Evolutionary conservation across 202 grass and related monocot species (phyloP).

Genomic region (Setaria viridis): DNA sequence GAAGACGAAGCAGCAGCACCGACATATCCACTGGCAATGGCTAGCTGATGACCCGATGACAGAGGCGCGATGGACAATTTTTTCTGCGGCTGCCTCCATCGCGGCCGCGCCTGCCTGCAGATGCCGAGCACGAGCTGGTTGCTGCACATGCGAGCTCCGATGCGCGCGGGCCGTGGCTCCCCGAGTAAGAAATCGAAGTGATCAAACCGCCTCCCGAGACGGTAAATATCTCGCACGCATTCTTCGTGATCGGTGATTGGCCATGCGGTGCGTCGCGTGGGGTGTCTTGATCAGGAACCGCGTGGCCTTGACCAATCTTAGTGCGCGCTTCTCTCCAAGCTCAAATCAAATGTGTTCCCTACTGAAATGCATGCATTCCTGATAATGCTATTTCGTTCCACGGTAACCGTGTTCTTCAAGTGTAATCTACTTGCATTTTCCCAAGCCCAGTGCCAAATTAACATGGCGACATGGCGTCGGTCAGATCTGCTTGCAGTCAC

Average conservation of each 20-base stretch:
- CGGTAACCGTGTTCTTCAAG: background rate
- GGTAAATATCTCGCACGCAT: conserved; percentile 12
- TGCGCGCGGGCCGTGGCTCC: background rate
- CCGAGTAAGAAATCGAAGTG: background rate
- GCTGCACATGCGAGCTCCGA: conserved; percentile 24
- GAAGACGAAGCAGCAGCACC: background rate
- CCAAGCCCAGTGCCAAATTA: too few species aligned
- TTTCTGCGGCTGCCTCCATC: background rate
- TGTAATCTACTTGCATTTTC: background rate
- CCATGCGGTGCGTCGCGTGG: background rate
- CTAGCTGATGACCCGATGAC: background rate
- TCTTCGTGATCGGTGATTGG: background rate
- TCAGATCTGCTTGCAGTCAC: too few species aligned
- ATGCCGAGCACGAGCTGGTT: background rate
- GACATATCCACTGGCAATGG: background rate
- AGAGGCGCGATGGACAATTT: background rate
- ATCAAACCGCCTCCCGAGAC: background rate
- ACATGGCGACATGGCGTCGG: too few species aligned
- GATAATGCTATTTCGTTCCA: background rate
- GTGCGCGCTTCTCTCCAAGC: background rate
- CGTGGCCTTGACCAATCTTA: background rate
- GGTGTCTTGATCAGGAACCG: conserved; percentile 17
- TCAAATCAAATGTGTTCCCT: background rate
- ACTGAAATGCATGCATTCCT: background rate
- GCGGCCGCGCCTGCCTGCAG: background rate